Evolutionary conservation across 352 stramenopile species (phyloP).

Genomic region (Phytopythium cucurbitacearum): DNA sequence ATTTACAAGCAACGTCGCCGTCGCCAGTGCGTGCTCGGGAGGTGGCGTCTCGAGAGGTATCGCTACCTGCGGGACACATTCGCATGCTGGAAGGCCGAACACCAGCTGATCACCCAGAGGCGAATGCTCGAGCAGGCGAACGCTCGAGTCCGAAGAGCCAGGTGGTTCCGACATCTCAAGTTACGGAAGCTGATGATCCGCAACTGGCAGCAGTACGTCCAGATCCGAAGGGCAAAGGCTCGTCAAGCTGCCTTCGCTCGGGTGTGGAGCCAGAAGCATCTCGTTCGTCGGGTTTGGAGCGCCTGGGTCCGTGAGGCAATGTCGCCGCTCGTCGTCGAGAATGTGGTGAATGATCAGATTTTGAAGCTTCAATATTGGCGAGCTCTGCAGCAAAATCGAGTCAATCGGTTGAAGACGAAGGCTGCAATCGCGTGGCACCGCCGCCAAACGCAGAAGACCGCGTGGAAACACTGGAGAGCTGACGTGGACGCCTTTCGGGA

Average conservation of each 20-base stretch:
- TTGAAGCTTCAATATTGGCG: slow-evolving; percentile 6
- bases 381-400: slow-evolving; percentile 1
- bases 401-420: slow-evolving; percentile 7
- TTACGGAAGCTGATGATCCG: slow-evolving; percentile 13
- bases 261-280: not conserved
- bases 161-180: slow-evolving; percentile 25
- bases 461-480: not conserved
- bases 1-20: slow-evolving; percentile 5
- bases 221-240: not conserved
- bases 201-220: slow-evolving; percentile 10
- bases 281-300: slow-evolving; percentile 6
- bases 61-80: slow-evolving; percentile 6
- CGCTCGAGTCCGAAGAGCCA: slow-evolving; percentile 7
- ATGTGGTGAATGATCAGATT: slow-evolving; percentile 8
- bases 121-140: slow-evolving; percentile 4
- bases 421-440: slow-evolving; percentile 3
- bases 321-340: slow-evolving; percentile 1
- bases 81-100: slow-evolving; percentile 8
- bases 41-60: slow-evolving; percentile 7
- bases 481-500: slow-evolving; percentile 1
- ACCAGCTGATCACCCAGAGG: slow-evolving; percentile 5
- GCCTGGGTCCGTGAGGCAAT: slow-evolving; percentile 5
- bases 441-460: not conserved
- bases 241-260: not conserved
- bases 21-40: slow-evolving; percentile 7